Percentiles rank a stretch among this genome's conserved stretches.
Evolutionary conservation across 331 rosid species (phyloP).

Genomic region (Quercus phellos): DNA sequence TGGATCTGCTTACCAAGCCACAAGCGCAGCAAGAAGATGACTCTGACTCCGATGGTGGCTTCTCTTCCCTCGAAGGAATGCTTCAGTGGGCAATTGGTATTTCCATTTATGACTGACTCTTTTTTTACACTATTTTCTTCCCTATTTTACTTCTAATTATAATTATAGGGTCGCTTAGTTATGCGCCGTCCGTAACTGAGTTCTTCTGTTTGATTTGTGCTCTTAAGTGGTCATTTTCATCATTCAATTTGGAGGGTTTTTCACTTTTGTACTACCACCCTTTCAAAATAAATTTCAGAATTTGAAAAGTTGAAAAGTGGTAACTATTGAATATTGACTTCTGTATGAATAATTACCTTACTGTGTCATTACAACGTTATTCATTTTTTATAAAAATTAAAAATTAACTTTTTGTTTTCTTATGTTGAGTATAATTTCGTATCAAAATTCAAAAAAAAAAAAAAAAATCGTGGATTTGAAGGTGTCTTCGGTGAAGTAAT

Average conservation of each 20-base stretch:
- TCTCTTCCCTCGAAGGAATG: conserved; percentile 84
- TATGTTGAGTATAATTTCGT: not conserved
- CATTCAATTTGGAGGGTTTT: too few species aligned
- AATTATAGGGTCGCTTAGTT: too few species aligned
- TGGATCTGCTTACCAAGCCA: conserved; percentile 28
- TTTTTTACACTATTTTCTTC: too few species aligned
- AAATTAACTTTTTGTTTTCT: not conserved
- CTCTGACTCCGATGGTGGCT: conserved; percentile 66
- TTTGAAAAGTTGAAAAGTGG: not conserved
- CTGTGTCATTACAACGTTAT: not conserved
- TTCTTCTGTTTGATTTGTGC: too few species aligned
- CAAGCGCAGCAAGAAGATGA: conserved; percentile 23
- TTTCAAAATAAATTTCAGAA: not conserved
- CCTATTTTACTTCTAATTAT: too few species aligned
- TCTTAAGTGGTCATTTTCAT: too few species aligned
- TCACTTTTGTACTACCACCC: not conserved
- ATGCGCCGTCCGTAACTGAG: too few species aligned
- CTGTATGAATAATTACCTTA: not conserved
- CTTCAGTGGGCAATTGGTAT: conserved; percentile 89
- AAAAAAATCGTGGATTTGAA: not conserved
- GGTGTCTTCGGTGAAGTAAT: not conserved
- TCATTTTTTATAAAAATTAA: too few species aligned
- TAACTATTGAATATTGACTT: not conserved
- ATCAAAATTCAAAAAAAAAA: not conserved
- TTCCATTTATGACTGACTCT: too few species aligned